Evolutionary conservation across 768 basidiomycete species (phyloP), one percentile per base, ranked within the genome.

Genomic region (Hydnomerulius pinastri): DNA sequence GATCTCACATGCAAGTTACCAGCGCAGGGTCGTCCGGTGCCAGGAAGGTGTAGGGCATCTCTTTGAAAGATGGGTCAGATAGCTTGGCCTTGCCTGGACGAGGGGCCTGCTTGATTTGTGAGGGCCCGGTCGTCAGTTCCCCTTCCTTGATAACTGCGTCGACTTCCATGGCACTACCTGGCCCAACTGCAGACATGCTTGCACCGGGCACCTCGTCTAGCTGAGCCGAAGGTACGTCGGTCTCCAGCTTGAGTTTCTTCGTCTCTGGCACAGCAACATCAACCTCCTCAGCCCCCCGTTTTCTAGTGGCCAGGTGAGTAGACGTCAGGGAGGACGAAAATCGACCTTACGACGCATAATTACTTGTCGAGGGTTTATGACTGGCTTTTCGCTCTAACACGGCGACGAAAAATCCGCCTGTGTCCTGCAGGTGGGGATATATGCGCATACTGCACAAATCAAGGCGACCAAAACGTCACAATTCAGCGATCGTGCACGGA

Each of bases 351-450:
- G 50, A 45, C 39, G 47, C 40, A 4, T 59, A 54, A 21, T 20
- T 55, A 23, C 33, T 50, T n/a, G 43, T 29, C 3, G 42, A 24
- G 5, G 35, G 24, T 2, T 56, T 49, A 27, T 51, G 41, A 9
- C 23, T 51, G 13, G 57, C 51, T 46, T 72, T 80, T 61, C 77
- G 81, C 63, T 87, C 79, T 29, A 98, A 68, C 0, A 97, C 88
- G 10, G 93, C 93, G n/a, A 99, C 85, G 64, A 97, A 99, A 72
- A 99, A 99, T 0, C 94, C 97, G 3, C 97, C 97, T 0, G 94
- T 92, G 62, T 99, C 90, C 69, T 98, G 97, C 8, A 97, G 73
- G 65, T 98, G 95, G 2, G 97, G 95, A 63, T 96, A 90, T 55
- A 98, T 82, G 32, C 97, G 81, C 67, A 98, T 71, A 59, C 94